A percentile compares a stretch with the other conserved stretches of the same genome.
Conservation (phyloP, 164 flowering plant species). For the Aristolochia contorta region DNA sequence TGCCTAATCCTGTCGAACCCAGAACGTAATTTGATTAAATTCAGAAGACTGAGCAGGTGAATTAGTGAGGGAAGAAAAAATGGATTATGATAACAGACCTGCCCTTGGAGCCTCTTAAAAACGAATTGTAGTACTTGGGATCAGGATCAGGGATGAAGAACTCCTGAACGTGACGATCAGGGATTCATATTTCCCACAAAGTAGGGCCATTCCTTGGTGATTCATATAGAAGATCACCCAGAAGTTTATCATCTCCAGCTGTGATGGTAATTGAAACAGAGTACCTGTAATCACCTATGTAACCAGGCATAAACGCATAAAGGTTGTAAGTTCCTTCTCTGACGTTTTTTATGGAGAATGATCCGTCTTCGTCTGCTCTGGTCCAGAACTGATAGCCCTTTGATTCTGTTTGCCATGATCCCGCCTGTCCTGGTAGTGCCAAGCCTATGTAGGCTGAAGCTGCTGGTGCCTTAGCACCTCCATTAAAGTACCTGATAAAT, state of each 20-base stretch:
- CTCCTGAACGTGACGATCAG: conserved; percentile 73
- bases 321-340: conserved; percentile 59
- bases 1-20: conserved; percentile 57
- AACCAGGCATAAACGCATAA: conserved; percentile 68
- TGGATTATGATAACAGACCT: conserved; percentile 28
- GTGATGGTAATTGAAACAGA: conserved; percentile 34
- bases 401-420: conserved; percentile 88
- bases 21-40: not conserved
- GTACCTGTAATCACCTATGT: conserved; percentile 62
- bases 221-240: conserved; percentile 50
- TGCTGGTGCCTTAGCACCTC: conserved; percentile 30
- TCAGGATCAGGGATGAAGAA: conserved; percentile 79
- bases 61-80: no score
- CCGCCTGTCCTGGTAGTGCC: conserved; percentile 67
- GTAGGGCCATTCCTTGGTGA: conserved; percentile 86
- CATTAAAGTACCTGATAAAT: conserved; percentile 26
- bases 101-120: conserved; percentile 51
- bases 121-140: conserved; percentile 48
- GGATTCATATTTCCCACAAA: conserved; percentile 88
- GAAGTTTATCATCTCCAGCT: conserved; percentile 44
- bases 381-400: conserved; percentile 95
- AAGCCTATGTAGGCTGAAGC: conserved; percentile 68
- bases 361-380: conserved; percentile 44
- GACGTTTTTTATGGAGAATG: conserved; percentile 39
- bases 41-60: no score